Base-by-base conservation (phyloP, 768 basidiomycete species). In the Suillus cothurnatus region DNA sequence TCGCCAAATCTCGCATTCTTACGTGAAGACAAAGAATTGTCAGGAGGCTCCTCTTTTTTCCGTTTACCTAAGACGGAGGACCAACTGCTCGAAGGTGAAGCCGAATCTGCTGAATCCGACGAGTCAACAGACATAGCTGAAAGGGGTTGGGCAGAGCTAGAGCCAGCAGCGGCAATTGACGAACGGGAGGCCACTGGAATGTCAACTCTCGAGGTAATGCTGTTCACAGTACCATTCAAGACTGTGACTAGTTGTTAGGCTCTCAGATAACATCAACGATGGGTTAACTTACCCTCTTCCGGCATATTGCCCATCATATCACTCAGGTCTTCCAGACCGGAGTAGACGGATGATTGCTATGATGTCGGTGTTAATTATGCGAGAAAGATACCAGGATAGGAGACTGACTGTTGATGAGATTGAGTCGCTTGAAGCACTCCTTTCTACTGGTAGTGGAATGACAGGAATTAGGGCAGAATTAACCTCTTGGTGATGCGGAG, bases 21-120 rank as follows among this genome's bases (percentile, higher is more conserved):
- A 21, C 58, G 58, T 59, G 58, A 41, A 59, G 58, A 59, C 28
- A 41, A 59, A 6, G 58, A 59, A 28, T 21, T 21, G 38, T 28
- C 58, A 28, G 26, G 26, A 28, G 12, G 6, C 3, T 39, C 57
- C 9, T 59, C 41, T 17, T 32, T n/a, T 53, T 61, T 69, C 17
- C 68, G 53, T 67, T 69, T 69, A 26, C 68, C 68, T n/a, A 69
- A 60, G 31, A 61, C 21, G 28, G 63, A 65, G 5, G 38, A 39
- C 45, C 39, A 28, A 45, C 63, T 57, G 17, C 36, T 59, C 19
- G 63, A 31, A 23, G 52, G 58, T 12, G 70, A 72, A 60, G 66
- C 66, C 31, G 63, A 65, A 59, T 59, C 39, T 19, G 66, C 67
- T 26, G 67, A 64, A 61, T 58, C 38, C 5, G 26, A 28, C 19